These are phyloP conservation scores for Colletotrichum sp. DNA, from an alignment of 2,329 filamentous ascomycete species.

Conservation along the genomic window DNA sequence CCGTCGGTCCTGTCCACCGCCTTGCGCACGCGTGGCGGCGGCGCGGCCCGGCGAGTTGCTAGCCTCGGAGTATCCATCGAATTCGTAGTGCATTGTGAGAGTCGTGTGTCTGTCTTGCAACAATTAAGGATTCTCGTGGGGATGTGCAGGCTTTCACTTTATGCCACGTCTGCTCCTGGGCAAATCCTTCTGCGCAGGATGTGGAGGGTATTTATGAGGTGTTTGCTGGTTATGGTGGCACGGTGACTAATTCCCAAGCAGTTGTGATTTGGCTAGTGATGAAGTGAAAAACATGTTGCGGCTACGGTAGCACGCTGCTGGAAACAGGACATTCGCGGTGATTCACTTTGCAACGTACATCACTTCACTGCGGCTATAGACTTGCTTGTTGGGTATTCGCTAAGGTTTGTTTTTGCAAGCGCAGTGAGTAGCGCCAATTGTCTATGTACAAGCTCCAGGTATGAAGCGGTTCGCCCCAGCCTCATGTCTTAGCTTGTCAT, in stretches of 20 bases:
- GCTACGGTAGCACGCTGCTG: neutral
- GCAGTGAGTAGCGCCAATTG: neutral
- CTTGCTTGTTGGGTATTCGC: neutral
- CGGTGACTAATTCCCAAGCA: neutral
- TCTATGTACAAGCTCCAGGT: slow-evolving; percentile 7
- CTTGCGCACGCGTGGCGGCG: neutral
- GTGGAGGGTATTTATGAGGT: neutral
- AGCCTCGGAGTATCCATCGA: slow-evolving; percentile 13
- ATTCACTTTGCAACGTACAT: neutral
- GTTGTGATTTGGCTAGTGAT: neutral
- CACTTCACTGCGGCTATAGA: neutral
- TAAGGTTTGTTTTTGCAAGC: slow-evolving; percentile 1
- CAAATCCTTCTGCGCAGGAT: too few relatives aligned
- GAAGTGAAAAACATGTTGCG: neutral
- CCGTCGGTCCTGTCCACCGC: neutral
- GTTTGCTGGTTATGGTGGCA: neutral
- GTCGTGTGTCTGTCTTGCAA: neutral
- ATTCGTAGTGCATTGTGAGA: neutral
- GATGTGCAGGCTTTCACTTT: neutral
- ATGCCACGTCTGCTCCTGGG: neutral
- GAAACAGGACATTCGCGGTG: rapidly evolving
- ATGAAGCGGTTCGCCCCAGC: neutral
- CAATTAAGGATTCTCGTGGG: neutral
- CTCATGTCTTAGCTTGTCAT: neutral
- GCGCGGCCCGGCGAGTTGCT: neutral